phyloP scores from a whole-genome alignment of 495 filamentous ascomycete genomes.

The Aspergillus egyptiacus region DNA sequence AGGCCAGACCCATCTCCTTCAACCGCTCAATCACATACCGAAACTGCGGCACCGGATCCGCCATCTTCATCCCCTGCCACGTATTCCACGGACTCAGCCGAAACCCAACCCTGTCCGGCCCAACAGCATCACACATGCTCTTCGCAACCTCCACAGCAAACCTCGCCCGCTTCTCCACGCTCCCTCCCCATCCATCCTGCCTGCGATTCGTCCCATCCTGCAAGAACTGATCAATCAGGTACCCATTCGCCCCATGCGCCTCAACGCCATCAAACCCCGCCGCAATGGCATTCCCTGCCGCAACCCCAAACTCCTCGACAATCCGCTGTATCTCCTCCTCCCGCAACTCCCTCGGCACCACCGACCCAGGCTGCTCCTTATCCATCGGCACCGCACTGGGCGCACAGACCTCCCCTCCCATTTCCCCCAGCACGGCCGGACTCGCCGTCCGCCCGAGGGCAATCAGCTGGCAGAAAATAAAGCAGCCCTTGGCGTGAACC shows the following conservation, averaged over 20 bases:
- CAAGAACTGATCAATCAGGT: constrained; percentile 68
- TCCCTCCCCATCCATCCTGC: constrained; percentile 61
- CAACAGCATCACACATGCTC: constrained; percentile 54
- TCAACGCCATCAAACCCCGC: constrained; percentile 79
- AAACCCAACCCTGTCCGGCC: constrained; percentile 50
- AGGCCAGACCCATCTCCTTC: constrained; percentile 47
- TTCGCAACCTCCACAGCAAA: constrained; percentile 55
- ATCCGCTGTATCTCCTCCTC: constrained; percentile 50
- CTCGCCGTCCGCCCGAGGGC: constrained; percentile 55
- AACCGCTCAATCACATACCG: constrained; percentile 45
- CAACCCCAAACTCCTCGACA: constrained; percentile 51
- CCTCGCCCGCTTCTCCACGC: constrained; percentile 57
- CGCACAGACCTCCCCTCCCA: constrained; percentile 6
- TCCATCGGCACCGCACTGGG: constrained; percentile 38
- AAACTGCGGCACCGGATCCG: constrained; percentile 55
- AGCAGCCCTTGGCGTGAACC: constrained; percentile 46
- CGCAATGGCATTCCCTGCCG: constrained; percentile 55
- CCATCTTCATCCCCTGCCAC: constrained; percentile 62
- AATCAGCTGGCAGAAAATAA: constrained; percentile 49
- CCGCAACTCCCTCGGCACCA: constrained; percentile 43
- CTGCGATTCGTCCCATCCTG: constrained; percentile 56
- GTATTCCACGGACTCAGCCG: constrained; percentile 54
- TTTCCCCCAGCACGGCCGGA: constrained; percentile 29
- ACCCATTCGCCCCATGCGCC: constrained; percentile 70
- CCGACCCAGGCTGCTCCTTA: not conserved